Base-by-base conservation (phyloP, 106 monocot species). In the Dendrobium nobile region DNA sequence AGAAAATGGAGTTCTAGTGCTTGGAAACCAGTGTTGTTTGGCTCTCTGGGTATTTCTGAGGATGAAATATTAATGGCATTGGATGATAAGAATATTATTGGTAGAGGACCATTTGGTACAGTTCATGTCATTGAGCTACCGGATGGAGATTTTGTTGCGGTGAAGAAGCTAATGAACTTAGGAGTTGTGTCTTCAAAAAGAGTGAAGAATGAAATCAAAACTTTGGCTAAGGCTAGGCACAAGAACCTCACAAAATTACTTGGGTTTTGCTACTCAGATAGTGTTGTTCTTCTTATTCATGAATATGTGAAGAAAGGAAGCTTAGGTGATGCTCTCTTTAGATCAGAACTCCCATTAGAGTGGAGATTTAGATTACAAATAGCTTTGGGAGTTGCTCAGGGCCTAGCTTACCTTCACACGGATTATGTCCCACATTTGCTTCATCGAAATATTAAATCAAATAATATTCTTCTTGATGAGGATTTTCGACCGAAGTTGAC, bases 361-460 rank as follows among this genome's bases (percentile, higher is more conserved):
- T 93, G 90, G 93, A 82, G 28, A 5, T 28, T 77, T 15, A 81
- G 93, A 70, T 41, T 85, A 67, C 83, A 75, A 45, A 85, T 93
- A 42, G 93, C 93, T 68, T 11, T 93, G 13, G 90, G 93, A 77
- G 72, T 78, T 56, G 93, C 93, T 59, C 85, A 74, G 72, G 90
- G 88, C 3, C 77, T 93, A 45, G 73, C 76, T 54, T 90, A 93
- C 80, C 90, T 93, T 59, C 93, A 93, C 82, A 85, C 77, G 75
- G 87, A 88, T 72, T 84, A 90, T 68, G 77, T 87, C 22, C 83
- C 87, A 0, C 56, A 64, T 47, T 75, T 90, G 58, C 87, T 93
- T 56, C 93, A 93, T 24, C 72, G 93, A 75, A 85, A 90, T 80
- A 10, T 93, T 22, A 93, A 93, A 28, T 87, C 93, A 2, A 87